Evolutionary conservation across 2,329 filamentous ascomycete species (phyloP), one percentile per base, ranked within the genome.

Genomic region (Nemania sp.): DNA sequence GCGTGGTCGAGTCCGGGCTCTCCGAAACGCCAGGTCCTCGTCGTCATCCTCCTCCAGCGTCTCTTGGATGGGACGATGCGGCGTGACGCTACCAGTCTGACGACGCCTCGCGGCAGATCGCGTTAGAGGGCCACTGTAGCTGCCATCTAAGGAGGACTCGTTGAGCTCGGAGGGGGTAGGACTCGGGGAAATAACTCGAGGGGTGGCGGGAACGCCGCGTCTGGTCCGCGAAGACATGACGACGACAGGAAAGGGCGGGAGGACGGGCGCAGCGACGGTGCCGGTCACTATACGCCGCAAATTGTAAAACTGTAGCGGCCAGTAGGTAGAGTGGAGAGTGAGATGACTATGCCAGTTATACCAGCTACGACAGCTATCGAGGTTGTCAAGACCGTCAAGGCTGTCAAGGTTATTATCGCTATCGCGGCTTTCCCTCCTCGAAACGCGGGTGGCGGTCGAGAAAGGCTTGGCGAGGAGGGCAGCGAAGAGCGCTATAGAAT

Each of bases 131-230:
- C 87, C 90, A 66, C 86, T 87, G 76, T 96, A 85, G 39, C 18
- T 17, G 35, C 47, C 88, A 63, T 83, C 83, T 72, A 88, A 83
- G 66, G 81, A 81, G 43, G 78, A 76, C 20, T 72, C 75, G 64
- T 80, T 81, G 34, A 74, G 74, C 59, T 88, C 86, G 20, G 86
- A 88, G 1, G 87, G 87, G 2, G 90, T 89, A 42, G 93, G 92
- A 57, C 92, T 95, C 42, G 93, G 92, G 12, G 92, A 96, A 68
- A 95, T 96, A 68, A 97, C 90, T 72, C 92, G 89, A 71, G 92
- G 92, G 58, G 90, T 95, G 59, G 84, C 84, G 59, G 93, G 92
- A 59, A 95, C 80, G 68, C 81, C 79, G 65, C 75, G 75, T 62
- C 84, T 79, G 54, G 77, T 75, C 59, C 78, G 80, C 62, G 80